Base-by-base conservation (phyloP, 1,284 basidiomycete genomes). In the Phaffia rhodozyma region DNA sequence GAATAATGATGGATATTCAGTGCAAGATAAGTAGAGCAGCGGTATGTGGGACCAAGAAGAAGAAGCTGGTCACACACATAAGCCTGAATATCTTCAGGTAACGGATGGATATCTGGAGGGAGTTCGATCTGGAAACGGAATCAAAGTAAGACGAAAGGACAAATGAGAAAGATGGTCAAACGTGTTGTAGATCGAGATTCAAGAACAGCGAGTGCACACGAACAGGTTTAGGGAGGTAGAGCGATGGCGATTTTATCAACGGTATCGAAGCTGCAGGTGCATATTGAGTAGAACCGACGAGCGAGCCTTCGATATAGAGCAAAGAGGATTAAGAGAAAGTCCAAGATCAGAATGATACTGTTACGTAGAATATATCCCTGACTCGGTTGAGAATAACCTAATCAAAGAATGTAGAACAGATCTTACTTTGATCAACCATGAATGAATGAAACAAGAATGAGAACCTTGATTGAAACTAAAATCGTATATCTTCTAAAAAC, bases 51-150 rank as follows among this genome's bases (percentile, higher is more conserved):
- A n/a, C n/a, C 23, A 25, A 57, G 57, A 48, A 23, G 29, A 55
- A 50, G 34, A 55, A 9, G 27, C 29, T 34, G 20, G 57, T 27
- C n/a, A 75, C 86, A 72, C 73, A 91, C 91, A 72, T 94, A 96
- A 68, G 87, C 83, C 3, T 84, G 85, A 13, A 96, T 86, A 61
- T 87, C 87, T 30, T 91, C 87, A 3, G 91, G 91, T 1, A 96
- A 79, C 0, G 91, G 91, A 70, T 94, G 91, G 25, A 94, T 89
- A 71, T 96, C 91, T 58, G 82, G 85, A 2, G 91, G 89, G 3
- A 91, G 77, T 68, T 86, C 80, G 23, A 93, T 83, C 90, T 92
- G 67, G 1, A 2, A 47, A 52, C 34, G 20, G 32, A 20, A 34
- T 23, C 21, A 50, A 57, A 58, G 29, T 56, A 29, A 25, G 21